Conservation (phyloP, 1,284 basidiomycete species). For the Butyriboletus appendiculatus region DNA sequence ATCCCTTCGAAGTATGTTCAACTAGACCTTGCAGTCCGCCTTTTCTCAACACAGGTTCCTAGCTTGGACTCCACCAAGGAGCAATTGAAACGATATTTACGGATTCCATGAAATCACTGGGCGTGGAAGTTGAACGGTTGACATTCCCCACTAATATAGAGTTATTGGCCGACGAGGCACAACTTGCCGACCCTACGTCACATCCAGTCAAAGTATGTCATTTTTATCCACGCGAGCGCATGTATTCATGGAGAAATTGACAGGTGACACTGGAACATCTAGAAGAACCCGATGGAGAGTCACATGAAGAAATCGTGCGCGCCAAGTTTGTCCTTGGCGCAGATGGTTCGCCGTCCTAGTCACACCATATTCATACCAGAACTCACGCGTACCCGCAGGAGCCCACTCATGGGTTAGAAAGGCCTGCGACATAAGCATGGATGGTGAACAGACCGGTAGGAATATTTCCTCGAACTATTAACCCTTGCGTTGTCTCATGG, state of each 20-base stretch:
- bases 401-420: constrained; percentile 66
- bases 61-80: constrained; percentile 40
- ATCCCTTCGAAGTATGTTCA: constrained; percentile 36
- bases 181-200: constrained; percentile 34
- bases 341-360: constrained; percentile 40
- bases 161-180: constrained; percentile 33
- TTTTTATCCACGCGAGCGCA: background rate
- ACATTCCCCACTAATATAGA: constrained; percentile 35
- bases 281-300: constrained; percentile 28
- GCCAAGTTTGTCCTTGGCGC: constrained; percentile 59
- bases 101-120: constrained; percentile 30
- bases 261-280: constrained; percentile 41
- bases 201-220: constrained; percentile 36
- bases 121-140: constrained; percentile 38
- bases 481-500: background rate
- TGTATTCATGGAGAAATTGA: constrained; percentile 1
- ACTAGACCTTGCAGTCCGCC: too few species aligned
- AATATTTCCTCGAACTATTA: background rate
- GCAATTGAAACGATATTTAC: constrained; percentile 39
- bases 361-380: background rate
- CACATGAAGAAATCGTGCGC: constrained; percentile 44
- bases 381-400: constrained; percentile 30
- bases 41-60: background rate
- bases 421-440: constrained; percentile 50
- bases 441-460: constrained; percentile 56